A percentile compares a stretch with the other conserved stretches of the same genome.
These are phyloP conservation scores for Annulohypoxylon moriforme DNA, from an alignment of 495 filamentous ascomycete genomes.

Conservation along the genomic window DNA sequence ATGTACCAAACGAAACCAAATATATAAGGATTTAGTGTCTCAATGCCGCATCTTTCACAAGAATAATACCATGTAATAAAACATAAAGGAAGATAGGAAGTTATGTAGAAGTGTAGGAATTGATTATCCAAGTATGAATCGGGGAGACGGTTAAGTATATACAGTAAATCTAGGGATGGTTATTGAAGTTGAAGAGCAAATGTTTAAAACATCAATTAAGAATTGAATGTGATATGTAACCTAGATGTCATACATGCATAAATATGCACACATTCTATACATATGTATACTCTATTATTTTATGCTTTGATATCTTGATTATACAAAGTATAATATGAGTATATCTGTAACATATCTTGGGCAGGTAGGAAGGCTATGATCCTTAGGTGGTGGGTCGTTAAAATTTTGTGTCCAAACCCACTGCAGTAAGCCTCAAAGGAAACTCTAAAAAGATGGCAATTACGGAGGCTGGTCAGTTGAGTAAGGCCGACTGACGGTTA, in stretches of 20 bases:
- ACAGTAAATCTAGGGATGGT: background rate
- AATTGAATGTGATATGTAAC: background rate
- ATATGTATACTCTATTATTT: background rate
- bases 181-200: background rate
- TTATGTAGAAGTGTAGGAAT: background rate
- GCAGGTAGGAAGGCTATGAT: background rate
- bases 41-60: background rate
- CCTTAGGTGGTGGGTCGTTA: slow-evolving; percentile 11
- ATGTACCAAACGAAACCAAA: background rate
- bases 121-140: too few relatives aligned
- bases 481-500: slow-evolving; percentile 10
- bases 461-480: slow-evolving; percentile 25
- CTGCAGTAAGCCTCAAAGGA: background rate
- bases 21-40: background rate
- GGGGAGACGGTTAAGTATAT: background rate
- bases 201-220: background rate
- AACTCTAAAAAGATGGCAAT: slow-evolving; percentile 6
- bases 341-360: background rate
- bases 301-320: background rate
- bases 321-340: background rate
- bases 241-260: background rate
- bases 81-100: background rate
- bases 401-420: slow-evolving; percentile 5
- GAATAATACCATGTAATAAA: background rate
- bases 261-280: background rate